Evolutionary conservation across 2,329 filamentous ascomycete species (phyloP).

Genomic region (Aureobasidium subglaciale): DNA sequence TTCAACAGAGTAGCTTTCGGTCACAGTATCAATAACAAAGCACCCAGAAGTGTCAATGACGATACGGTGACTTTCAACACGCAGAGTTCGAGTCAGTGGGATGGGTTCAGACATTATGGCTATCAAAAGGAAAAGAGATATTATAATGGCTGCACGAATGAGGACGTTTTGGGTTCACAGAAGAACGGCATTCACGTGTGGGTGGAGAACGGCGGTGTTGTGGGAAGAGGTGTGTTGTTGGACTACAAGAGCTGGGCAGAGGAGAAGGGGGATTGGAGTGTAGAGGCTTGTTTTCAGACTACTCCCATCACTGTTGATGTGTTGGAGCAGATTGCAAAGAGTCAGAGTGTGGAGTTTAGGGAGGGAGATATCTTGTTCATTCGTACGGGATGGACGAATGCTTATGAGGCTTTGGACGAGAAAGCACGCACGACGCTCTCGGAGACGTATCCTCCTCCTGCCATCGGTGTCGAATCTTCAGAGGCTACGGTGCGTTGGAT

Average conservation of each 20-base stretch:
- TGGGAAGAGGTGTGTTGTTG: constrained; percentile 48
- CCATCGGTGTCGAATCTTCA: constrained; percentile 6
- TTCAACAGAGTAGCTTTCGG: constrained; percentile 45
- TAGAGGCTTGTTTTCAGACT: constrained; percentile 42
- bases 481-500: constrained; percentile 35
- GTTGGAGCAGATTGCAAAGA: constrained; percentile 16
- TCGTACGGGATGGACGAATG: constrained; percentile 10
- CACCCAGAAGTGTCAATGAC: constrained; percentile 33
- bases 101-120: constrained; percentile 46
- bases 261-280: constrained; percentile 37
- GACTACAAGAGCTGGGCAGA: constrained; percentile 46
- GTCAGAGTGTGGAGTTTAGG: constrained; percentile 20
- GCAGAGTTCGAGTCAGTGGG: constrained; percentile 32
- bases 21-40: constrained; percentile 45
- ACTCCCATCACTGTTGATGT: constrained; percentile 48
- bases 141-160: constrained; percentile 5
- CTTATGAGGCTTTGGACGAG: constrained; percentile 15
- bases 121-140: constrained; percentile 35
- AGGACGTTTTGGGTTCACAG: constrained; percentile 25
- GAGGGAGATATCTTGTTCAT: constrained; percentile 17
- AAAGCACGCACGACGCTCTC: background rate
- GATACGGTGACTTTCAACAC: constrained; percentile 27
- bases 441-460: background rate
- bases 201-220: constrained; percentile 49
- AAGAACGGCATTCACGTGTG: constrained; percentile 38